Evolutionary conservation across 129 eudicot species (phyloP).

Genomic region (Glebionis coronaria): DNA sequence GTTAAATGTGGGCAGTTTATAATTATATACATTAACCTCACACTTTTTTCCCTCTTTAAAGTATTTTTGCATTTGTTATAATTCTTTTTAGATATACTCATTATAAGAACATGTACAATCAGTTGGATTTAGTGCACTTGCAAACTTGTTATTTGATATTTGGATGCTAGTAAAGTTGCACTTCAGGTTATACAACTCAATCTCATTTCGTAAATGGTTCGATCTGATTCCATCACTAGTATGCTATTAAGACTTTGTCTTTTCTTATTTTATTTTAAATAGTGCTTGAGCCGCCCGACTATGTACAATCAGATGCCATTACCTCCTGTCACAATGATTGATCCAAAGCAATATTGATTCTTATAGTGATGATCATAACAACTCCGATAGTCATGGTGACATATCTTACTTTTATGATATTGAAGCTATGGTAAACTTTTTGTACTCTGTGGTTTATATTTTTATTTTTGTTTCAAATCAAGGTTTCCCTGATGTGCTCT

Average conservation of each 20-base stretch:
- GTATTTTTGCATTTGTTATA: no score
- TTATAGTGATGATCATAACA: conserved; percentile 47
- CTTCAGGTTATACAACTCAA: conserved; percentile 33
- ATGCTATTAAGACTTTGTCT: conserved; percentile 17
- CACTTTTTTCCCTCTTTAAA: no score
- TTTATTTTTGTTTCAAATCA: no score
- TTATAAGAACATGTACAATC: no score
- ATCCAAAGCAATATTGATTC: conserved; percentile 44
- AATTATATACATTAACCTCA: no score
- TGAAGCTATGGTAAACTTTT: conserved; percentile 74
- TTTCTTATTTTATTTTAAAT: conserved; percentile 17
- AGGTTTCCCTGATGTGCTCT: conserved; percentile 17
- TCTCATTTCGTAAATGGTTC: neutral
- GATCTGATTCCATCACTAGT: conserved; percentile 2
- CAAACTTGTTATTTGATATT: no score
- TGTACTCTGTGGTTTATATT: conserved; percentile 14
- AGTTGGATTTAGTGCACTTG: no score
- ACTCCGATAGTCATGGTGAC: conserved; percentile 62
- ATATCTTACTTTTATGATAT: conserved; percentile 85
- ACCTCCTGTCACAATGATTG: conserved; percentile 29
- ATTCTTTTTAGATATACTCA: no score
- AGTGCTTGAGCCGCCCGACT: conserved; percentile 42
- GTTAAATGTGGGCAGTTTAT: no score
- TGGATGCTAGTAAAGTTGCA: conserved; percentile 39
- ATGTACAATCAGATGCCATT: conserved; percentile 35